Evolutionary conservation across 805 yeast genomes (phyloP).

Genomic region (Starmerella potacharoeniae): DNA sequence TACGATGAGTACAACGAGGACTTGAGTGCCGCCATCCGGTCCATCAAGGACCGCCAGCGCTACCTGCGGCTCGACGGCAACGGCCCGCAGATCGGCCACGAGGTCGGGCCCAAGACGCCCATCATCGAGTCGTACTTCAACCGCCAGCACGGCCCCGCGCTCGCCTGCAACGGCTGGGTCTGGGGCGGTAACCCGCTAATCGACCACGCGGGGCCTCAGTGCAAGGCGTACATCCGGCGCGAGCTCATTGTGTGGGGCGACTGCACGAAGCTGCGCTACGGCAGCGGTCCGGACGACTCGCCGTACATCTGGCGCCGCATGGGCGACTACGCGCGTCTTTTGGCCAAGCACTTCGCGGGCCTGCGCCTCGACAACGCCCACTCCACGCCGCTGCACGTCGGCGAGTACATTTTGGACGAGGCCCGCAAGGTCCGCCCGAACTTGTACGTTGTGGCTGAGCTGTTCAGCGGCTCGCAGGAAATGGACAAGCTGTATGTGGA

Average conservation of each 20-base stretch:
- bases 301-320: constrained; percentile 84
- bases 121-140: constrained; percentile 84
- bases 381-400: constrained; percentile 92
- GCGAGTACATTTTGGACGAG: constrained; percentile 72
- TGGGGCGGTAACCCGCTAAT: constrained; percentile 94
- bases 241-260: constrained; percentile 98
- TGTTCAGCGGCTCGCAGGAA: constrained; percentile 84
- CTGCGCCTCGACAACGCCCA: constrained; percentile 92
- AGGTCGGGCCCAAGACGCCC: constrained; percentile 45
- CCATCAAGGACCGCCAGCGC: constrained; percentile 63
- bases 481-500: constrained; percentile 86
- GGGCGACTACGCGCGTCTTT: constrained; percentile 58
- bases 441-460: constrained; percentile 84
- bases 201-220: constrained; percentile 75
- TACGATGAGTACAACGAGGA: constrained; percentile 72
- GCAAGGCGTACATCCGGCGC: constrained; percentile 75
- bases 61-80: constrained; percentile 64
- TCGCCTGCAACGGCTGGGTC: constrained; percentile 97
- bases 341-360: constrained; percentile 72
- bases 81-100: constrained; percentile 68
- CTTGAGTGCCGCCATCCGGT: constrained; percentile 48
- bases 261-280: constrained; percentile 87
- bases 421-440: constrained; percentile 81
- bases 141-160: constrained; percentile 34
- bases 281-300: constrained; percentile 63